Conservation (phyloP, 306 rosid genomes). For the Cicer judaicum region DNA sequence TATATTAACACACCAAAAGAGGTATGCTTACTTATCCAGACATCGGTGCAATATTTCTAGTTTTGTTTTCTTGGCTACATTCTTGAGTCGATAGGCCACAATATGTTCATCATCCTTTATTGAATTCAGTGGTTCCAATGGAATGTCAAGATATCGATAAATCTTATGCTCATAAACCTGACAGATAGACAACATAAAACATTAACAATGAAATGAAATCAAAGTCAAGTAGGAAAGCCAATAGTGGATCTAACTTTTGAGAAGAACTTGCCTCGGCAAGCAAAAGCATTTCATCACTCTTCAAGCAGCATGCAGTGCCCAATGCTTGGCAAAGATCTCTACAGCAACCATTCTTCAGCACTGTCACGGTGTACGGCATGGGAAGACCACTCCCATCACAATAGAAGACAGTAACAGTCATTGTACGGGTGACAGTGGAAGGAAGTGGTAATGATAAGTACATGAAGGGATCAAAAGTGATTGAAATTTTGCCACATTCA, state of each 20-base stretch:
- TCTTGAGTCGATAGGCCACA: constrained; percentile 84
- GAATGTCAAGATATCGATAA: constrained; percentile 76
- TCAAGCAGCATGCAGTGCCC: constrained; percentile 83
- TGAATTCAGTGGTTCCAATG: constrained; percentile 67
- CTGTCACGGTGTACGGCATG: constrained; percentile 80
- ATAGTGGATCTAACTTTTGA: constrained; percentile 28
- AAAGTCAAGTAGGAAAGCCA: constrained; percentile 18
- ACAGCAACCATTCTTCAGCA: constrained; percentile 70
- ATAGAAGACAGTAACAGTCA: constrained; percentile 83
- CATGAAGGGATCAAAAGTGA: constrained; percentile 99
- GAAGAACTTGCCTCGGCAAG: constrained; percentile 80
- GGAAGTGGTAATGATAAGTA: constrained; percentile 95
- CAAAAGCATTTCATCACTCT: constrained; percentile 84
- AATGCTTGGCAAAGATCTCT: constrained; percentile 79
- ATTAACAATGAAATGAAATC: constrained; percentile 41
- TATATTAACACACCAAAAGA: constrained; percentile 30
- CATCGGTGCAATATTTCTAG: constrained; percentile 78
- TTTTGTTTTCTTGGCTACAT: constrained; percentile 59
- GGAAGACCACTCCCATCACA: constrained; percentile 92
- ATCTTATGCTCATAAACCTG: constrained; percentile 83
- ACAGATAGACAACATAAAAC: constrained; percentile 26
- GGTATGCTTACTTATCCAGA: constrained; percentile 74
- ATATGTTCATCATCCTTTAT: constrained; percentile 90
- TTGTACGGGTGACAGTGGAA: constrained; percentile 79
- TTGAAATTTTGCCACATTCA: constrained; percentile 81